Base-by-base conservation (phyloP, 164 flowering plant species). In the Akebia trifoliata region DNA sequence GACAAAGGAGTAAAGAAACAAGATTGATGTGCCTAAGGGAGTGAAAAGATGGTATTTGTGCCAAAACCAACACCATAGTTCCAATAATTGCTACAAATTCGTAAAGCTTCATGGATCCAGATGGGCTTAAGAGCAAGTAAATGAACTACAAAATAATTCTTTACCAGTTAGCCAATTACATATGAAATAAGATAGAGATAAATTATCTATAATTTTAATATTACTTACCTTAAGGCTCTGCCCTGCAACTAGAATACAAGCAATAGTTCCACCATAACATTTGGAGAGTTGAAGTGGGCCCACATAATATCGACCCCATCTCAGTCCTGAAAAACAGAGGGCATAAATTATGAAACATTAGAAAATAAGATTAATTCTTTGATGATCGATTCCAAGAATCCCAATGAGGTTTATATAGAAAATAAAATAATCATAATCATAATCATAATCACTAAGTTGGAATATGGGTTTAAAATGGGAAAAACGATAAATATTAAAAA, bases 1-100 rank as follows among this genome's bases (percentile, higher is more conserved):
- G 81, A 61, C 82, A 82, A 1, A 93, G 81, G 11, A 80, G 20
- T 53, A 93, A 51, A 29, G 98, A 87, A 30, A 93, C 31, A 60
- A 90, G 63, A 61, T 85, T 87, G 83, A 93, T 84, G 71, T 90
- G 90, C 62, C 97, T 71, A 8, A 93, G 72, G 6, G 99, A 85
- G 71, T 93, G 99, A 51, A 93, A 93, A 12, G 99, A 93, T 42
- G 97, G 99, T 59, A 93, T 56, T 68, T 93, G 96, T 40, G 92
- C 97, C 55, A 93, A 74, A 37, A 87, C 64, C 76, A 93, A 59
- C 81, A 81, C 76, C 15, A 90, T 50, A 34, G 73, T 49, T 58
- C 99, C 99, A 56, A 86, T 86, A 62, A 90, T 79, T 3, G 76
- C 63, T 11, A 93, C 75, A 61, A 93, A 93, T 42, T 81, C 70